phyloP scores from a whole-genome alignment of 2,329 filamentous ascomycete species.

The Hypoxylon sp. region DNA sequence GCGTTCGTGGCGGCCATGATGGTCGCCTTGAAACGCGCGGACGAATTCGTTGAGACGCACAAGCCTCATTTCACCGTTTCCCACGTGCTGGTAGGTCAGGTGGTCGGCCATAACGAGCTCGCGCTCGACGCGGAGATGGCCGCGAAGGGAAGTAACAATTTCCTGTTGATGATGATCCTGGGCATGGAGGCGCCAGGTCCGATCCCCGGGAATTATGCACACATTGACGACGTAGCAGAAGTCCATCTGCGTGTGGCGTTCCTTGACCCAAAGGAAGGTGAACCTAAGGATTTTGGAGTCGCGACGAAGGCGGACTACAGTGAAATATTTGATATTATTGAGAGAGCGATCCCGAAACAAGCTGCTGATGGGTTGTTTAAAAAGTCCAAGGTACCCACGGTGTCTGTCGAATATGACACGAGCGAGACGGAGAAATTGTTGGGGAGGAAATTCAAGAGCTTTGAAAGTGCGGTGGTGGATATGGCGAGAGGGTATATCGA shows the following conservation, averaged over 20 bases:
- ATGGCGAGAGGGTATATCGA: slow-evolving; percentile 49
- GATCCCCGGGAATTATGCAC: slow-evolving; percentile 41
- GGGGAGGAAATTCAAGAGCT: slow-evolving; percentile 40
- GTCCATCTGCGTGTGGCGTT: slow-evolving; percentile 44
- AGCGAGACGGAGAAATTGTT: slow-evolving; percentile 41
- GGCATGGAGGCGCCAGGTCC: slow-evolving; percentile 44
- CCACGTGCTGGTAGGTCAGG: slow-evolving; percentile 49
- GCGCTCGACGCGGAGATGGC: slow-evolving; percentile 46
- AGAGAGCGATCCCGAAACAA: slow-evolving; percentile 49
- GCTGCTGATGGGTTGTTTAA: slow-evolving; percentile 49
- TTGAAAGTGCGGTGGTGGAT: slow-evolving; percentile 46
- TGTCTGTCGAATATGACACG: slow-evolving; percentile 45
- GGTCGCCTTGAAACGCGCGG: slow-evolving; percentile 44
- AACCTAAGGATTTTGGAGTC: slow-evolving; percentile 44
- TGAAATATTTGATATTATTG: slow-evolving; percentile 43
- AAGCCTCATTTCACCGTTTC: slow-evolving; percentile 50
- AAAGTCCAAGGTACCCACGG: slow-evolving; percentile 34
- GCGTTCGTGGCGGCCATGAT: slow-evolving; percentile 47
- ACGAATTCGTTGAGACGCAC: slow-evolving; percentile 42
- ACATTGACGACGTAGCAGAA: slow-evolving; percentile 50
- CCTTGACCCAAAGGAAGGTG: slow-evolving; percentile 31
- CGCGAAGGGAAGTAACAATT: slow-evolving; percentile 49
- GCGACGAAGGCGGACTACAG: slow-evolving; percentile 46
- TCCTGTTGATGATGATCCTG: slow-evolving; percentile 45
- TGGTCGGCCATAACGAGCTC: slow-evolving; percentile 52